phyloP scores from a whole-genome alignment of 225 moss, liverwort and hornwort species.

The Straminergon stramineum region DNA sequence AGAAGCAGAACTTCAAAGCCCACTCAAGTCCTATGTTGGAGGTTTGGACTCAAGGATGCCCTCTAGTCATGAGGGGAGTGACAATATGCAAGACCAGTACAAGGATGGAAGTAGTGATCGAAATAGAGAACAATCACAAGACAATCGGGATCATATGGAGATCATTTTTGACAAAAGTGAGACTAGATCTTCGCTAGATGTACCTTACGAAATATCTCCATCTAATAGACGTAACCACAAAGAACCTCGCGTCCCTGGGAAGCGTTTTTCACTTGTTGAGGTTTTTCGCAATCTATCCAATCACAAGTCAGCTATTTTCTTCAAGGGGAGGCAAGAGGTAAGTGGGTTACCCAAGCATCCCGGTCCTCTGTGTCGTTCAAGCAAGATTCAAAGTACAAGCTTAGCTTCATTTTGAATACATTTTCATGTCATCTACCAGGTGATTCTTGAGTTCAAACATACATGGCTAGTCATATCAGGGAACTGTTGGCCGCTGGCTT shows the following conservation, averaged over 20 bases:
- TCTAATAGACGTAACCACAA: constrained; percentile 50
- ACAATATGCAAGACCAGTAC: constrained; percentile 40
- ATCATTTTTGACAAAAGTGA: constrained; percentile 65
- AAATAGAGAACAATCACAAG: constrained; percentile 14
- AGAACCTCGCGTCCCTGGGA: constrained; percentile 61
- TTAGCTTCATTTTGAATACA: neutral
- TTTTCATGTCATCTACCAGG: neutral
- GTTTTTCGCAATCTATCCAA: constrained; percentile 59
- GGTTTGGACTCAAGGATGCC: constrained; percentile 20
- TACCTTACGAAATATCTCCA: constrained; percentile 55
- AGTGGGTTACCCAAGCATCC: constrained; percentile 6
- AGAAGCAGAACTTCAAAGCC: constrained; percentile 12
- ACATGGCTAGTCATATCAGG: neutral
- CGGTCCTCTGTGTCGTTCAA: neutral
- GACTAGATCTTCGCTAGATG: constrained; percentile 53
- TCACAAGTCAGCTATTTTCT: constrained; percentile 63
- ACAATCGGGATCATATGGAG: constrained; percentile 27
- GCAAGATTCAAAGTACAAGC: neutral
- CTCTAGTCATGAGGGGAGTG: constrained; percentile 42
- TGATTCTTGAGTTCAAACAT: neutral
- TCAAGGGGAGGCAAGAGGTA: constrained; percentile 61
- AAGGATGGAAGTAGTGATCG: constrained; percentile 27
- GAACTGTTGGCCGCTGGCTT: neutral
- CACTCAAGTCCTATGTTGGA: constrained; percentile 18
- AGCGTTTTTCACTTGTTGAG: constrained; percentile 62